These are phyloP conservation scores for Leonotis leonurus DNA, from an alignment of 257 asterid species.

Conservation along the genomic window DNA sequence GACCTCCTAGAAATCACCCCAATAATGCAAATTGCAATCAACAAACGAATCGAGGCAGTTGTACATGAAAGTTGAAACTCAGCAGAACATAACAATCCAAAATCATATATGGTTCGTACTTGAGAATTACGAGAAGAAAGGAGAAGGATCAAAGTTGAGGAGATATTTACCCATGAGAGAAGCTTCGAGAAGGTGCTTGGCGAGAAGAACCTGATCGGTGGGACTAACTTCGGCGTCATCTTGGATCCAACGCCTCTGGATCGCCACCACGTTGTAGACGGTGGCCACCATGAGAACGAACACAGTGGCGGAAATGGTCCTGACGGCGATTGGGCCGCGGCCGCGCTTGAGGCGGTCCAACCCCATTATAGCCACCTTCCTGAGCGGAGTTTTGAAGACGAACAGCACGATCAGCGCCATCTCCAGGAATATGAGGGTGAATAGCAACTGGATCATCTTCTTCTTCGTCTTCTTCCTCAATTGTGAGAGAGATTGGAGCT, in stretches of 20 bases:
- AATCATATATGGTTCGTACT: background rate
- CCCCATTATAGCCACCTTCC: conserved; percentile 74
- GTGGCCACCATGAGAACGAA: conserved; percentile 57
- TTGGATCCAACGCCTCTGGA: conserved; percentile 55
- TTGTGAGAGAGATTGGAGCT: conserved; percentile 1
- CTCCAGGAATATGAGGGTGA: conserved; percentile 54
- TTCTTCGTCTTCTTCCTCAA: background rate
- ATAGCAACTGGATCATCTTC: conserved; percentile 60
- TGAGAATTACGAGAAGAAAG: conserved; percentile 1
- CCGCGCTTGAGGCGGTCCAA: conserved; percentile 83
- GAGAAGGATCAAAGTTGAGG: background rate
- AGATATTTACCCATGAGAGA: conserved; percentile 70
- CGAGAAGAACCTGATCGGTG: conserved; percentile 77
- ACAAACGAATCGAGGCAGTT: conserved; percentile 5
- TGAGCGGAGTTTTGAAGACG: conserved; percentile 78
- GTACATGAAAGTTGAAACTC: background rate
- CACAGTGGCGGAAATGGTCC: conserved; percentile 55
- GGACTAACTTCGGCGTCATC: conserved; percentile 61
- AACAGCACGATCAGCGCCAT: conserved; percentile 66
- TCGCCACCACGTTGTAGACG: conserved; percentile 48
- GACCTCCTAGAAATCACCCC: background rate
- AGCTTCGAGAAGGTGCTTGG: conserved; percentile 70
- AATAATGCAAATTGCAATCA: background rate
- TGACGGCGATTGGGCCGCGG: conserved; percentile 61
- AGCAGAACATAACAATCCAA: background rate